Percentiles rank a stretch among this genome's conserved stretches.
Evolutionary conservation across 2,329 filamentous ascomycete species (phyloP).

Genomic region (Sporothrix pallida): DNA sequence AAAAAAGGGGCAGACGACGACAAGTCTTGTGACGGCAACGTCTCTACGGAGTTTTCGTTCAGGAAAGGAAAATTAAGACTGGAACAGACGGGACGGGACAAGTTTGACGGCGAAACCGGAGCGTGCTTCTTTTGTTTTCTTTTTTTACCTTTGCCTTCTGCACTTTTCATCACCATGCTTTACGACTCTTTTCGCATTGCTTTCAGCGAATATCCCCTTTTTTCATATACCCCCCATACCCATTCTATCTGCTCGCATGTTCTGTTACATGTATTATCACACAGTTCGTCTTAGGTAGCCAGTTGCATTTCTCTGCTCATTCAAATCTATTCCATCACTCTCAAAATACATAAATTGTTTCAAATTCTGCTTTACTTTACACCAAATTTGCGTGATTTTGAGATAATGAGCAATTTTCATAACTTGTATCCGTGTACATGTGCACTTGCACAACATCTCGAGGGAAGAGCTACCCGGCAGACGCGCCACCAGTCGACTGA

Average conservation of each 20-base stretch:
- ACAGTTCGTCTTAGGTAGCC: not conserved
- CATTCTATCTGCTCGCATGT: not conserved
- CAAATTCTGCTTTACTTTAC: not conserved
- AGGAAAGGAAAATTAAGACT: not conserved
- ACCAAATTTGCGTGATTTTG: no score
- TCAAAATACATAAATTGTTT: not conserved
- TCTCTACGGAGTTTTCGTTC: not conserved
- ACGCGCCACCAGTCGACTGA: not conserved
- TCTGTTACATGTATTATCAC: constrained; percentile 8
- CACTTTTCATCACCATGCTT: no score
- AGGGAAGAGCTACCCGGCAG: not conserved
- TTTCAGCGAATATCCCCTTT: not conserved
- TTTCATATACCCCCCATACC: constrained; percentile 19
- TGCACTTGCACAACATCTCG: not conserved
- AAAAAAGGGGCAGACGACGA: not conserved
- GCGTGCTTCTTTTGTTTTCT: not conserved
- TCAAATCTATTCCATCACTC: not conserved
- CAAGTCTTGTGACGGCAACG: constrained; percentile 3
- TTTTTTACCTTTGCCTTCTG: not conserved
- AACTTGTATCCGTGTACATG: not conserved
- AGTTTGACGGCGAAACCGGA: not conserved
- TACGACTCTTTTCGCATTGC: not conserved
- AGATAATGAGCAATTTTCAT: no score
- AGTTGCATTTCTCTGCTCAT: not conserved
- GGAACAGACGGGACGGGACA: not conserved